These are phyloP conservation scores for Orbilia quercus DNA, from an alignment of 2,329 filamentous ascomycete genomes.

Conservation along the genomic window DNA sequence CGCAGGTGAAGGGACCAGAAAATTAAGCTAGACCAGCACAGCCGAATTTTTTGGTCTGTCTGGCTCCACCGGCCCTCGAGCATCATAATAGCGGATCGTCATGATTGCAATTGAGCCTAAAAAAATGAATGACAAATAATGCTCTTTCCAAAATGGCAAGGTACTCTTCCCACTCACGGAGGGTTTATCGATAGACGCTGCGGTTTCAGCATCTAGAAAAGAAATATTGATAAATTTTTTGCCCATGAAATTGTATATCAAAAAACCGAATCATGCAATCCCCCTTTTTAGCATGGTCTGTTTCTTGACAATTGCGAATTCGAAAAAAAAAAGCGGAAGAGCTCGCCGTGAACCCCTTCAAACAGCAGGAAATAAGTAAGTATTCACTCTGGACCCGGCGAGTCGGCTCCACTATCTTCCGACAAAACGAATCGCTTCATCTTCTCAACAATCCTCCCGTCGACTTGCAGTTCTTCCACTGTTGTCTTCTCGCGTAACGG, in stretches of 20 bases:
- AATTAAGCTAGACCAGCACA: conserved; percentile 35
- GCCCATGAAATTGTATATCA: conserved; percentile 5
- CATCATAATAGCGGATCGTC: conserved; percentile 33
- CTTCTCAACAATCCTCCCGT: conserved; percentile 52
- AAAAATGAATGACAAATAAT: conserved; percentile 52
- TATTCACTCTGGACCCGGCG: conserved; percentile 38
- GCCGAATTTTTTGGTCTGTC: conserved; percentile 45
- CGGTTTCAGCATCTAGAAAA: conserved; percentile 44
- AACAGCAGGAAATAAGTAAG: conserved; percentile 7
- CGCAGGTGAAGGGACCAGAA: conserved; percentile 6
- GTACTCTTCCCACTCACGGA: conserved; percentile 20
- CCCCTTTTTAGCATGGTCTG: not conserved
- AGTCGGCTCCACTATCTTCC: conserved; percentile 33
- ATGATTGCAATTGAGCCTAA: conserved; percentile 51
- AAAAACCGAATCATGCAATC: not conserved
- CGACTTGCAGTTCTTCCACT: conserved; percentile 46
- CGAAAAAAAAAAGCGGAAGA: conserved; percentile 8
- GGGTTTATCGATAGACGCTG: conserved; percentile 51
- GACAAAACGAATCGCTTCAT: conserved; percentile 57
- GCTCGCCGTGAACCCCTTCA: not conserved
- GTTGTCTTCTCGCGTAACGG: conserved; percentile 53
- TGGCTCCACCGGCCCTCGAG: conserved; percentile 39
- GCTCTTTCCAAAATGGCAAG: conserved; percentile 39
- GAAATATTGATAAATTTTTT: conserved; percentile 4
- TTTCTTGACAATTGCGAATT: conserved; percentile 13